Base-by-base conservation (phyloP, 2,329 filamentous ascomycete genomes). In the Huntiella moniliformis region DNA sequence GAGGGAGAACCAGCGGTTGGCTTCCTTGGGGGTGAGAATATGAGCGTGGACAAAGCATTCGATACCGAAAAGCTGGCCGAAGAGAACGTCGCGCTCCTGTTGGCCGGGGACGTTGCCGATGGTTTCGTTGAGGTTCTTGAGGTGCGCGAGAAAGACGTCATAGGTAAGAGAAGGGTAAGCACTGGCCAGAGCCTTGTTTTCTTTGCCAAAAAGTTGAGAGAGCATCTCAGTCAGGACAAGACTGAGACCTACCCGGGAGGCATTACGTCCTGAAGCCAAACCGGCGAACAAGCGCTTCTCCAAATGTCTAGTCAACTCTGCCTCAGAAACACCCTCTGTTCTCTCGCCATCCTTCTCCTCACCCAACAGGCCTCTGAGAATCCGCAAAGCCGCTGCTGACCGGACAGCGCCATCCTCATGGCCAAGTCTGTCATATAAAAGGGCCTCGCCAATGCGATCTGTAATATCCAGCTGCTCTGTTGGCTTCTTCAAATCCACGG, bases 201-300 rank as follows among this genome's bases (percentile, higher is more conserved):
- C 54, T 4, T 16, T 5, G 1, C 73, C 73, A 55, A 81, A 82
- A 4, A 87, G 62, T 55, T 88, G 75, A 4, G 73, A 69, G 38
- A 94, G 59, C 6, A 92, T 65, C 60, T 95, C 87, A 0, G 86
- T 81, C 53, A 96, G 65, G 0, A 88, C 88, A 46, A 95, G 70
- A 45, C 85, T 93, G 59, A 93, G 95, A 3, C 91, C 91, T 43
- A 91, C 65, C 18, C 91, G 73, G 13, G 88, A 85, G 10, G 83
- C 84, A 63, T 94, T 94, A 48, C 85, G 78, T 46, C 85, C 80
- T 58, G 86, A 95, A 51, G 87, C 86, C 13, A 96, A 74, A 36
- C 91, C 91, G 46, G 83, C 77, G 59, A 95, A 84, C 34, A 98
- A 67, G 18, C 81, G 71, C 56, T 73, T 73, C 52, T 75, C 71